Evolutionary conservation across 2,329 filamentous ascomycete species (phyloP).

Genomic region (Madurella mycetomatis): DNA sequence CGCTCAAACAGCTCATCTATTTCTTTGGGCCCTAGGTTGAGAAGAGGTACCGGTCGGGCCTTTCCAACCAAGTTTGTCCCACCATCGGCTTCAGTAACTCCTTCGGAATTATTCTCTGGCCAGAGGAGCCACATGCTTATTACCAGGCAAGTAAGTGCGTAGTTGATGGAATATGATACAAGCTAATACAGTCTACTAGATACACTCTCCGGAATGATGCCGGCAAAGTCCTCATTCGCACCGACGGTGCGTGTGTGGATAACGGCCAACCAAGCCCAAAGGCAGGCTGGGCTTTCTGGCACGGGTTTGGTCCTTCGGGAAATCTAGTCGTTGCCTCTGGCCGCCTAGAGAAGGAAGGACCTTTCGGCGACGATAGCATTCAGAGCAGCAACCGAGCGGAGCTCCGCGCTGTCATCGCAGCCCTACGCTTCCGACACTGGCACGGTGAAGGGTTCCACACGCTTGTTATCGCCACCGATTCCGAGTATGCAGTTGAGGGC

Average conservation of each 20-base stretch:
- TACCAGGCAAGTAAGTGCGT: constrained; percentile 23
- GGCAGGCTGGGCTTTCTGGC: constrained; percentile 40
- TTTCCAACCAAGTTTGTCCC: constrained; percentile 34
- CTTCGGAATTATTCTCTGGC: constrained; percentile 29
- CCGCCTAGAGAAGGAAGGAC: constrained; percentile 41
- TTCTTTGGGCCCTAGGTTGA: constrained; percentile 8
- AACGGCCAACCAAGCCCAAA: constrained; percentile 37
- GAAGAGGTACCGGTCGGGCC: constrained; percentile 30
- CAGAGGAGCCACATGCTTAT: background rate
- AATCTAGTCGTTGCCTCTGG: constrained; percentile 23
- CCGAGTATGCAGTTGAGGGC: constrained; percentile 45
- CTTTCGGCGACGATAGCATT: constrained; percentile 32
- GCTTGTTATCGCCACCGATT: constrained; percentile 52
- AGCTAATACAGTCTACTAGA: constrained; percentile 19
- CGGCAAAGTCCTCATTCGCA: constrained; percentile 39
- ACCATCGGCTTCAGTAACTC: constrained; percentile 20
- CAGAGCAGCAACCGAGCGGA: constrained; percentile 53
- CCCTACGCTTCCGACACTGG: constrained; percentile 43
- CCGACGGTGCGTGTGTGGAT: constrained; percentile 42
- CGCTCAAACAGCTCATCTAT: too few relatives aligned
- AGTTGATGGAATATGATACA: background rate
- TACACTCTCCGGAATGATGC: constrained; percentile 32
- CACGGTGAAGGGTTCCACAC: constrained; percentile 35
- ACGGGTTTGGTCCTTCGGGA: constrained; percentile 18
- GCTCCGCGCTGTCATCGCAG: constrained; percentile 50